Conservation (phyloP, 228 moss, liverwort and hornwort genomes). For the Sphagnum magellanicum region DNA sequence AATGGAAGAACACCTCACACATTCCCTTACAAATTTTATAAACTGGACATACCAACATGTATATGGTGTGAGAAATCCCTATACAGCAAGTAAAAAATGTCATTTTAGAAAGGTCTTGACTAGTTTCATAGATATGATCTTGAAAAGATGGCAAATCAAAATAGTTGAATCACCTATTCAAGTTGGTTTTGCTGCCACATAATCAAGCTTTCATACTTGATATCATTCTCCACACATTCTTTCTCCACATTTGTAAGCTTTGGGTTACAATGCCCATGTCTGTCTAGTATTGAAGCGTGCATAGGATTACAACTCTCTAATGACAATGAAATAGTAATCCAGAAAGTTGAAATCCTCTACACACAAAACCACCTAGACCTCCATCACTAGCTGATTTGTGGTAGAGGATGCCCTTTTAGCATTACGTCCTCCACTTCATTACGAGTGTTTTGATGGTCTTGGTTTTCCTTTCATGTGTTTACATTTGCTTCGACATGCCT, state of each 20-base stretch:
- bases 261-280: slow-evolving; percentile 67
- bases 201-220: slow-evolving; percentile 97
- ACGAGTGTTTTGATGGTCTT: no score
- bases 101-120: not conserved
- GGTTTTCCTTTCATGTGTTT: no score
- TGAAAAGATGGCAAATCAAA: not conserved
- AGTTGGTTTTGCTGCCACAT: slow-evolving; percentile 85
- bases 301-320: slow-evolving; percentile 23
- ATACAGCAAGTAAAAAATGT: not conserved
- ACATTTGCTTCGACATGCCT: no score
- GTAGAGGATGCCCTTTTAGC: no score
- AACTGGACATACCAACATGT: not conserved
- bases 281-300: slow-evolving; percentile 75
- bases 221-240: slow-evolving; percentile 94
- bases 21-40: not conserved
- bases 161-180: slow-evolving; percentile 47
- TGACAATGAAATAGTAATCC: no score
- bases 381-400: no score
- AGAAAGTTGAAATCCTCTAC: no score
- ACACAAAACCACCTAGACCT: no score
- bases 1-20: no score
- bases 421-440: no score
- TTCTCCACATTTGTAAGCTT: slow-evolving; percentile 63
- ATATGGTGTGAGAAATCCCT: not conserved
- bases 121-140: not conserved